Base-by-base conservation (phyloP, 1,139 yeast species). In the Taiozyma sp. region DNA sequence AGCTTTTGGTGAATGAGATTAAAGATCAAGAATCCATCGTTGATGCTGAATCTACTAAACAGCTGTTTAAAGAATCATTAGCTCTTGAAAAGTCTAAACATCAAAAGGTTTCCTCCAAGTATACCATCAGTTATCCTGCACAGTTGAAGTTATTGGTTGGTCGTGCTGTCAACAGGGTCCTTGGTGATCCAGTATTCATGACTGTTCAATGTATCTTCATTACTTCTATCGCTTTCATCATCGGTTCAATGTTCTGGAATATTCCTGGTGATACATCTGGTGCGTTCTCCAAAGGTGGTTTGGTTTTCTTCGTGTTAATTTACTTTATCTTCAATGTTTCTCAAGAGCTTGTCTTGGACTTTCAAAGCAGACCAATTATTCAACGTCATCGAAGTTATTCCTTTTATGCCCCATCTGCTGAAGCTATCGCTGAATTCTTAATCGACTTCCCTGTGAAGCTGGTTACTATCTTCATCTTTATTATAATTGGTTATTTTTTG, bases 351-450 rank as follows among this genome's bases (percentile, higher is more conserved):
- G 78, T 85, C 70, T 71, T 87, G 10, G 69, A 86, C 49, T 80
- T 75, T 58, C 91, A 84, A 63, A 84, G 89, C 16, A 80, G 96
- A 63, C 83, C 87, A 3, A 80, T 89, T 56, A 87, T 86, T 28
- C 92, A 86, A 66, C 89, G 89, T 64, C 96, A 89, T 61, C 84
- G 83, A 64, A 76, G 81, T 43, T 87, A 81, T 65, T 89, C 91
- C 1, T 68, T 87, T 50, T 87, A 86, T 62, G 88, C 84, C 55
- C 93, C 93, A 9, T 76, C 90, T 50, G 89, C 92, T 2, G 89
- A 86, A 58, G 90, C 92, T 0, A 61, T 85, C 22, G 88, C 92
- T 0, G 80, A 88, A 8, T 76, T 85, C 49, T 59, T 85, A n/a
- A 79, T 90, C 2, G 90, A 86, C 59, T 61, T 87, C 53, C 95